These are phyloP conservation scores for Aphanomyces cochlioides DNA, from an alignment of 352 stramenopile genomes.

Conservation along the genomic window DNA sequence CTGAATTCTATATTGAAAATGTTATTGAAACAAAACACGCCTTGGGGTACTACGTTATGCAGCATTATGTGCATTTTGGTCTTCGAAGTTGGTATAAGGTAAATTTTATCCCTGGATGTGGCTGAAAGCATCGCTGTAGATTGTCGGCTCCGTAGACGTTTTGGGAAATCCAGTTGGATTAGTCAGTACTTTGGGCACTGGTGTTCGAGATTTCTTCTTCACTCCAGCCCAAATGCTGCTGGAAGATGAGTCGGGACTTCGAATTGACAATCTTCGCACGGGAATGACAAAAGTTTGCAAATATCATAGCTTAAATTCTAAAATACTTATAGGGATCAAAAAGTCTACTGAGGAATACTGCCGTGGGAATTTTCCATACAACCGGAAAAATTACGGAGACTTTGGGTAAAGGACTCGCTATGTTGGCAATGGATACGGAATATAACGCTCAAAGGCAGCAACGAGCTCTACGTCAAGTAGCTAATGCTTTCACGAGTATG, in stretches of 20 bases:
- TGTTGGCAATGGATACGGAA: constrained; percentile 83
- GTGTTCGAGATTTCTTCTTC: constrained; percentile 94
- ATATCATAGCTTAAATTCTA: background rate
- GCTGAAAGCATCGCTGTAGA: constrained; percentile 30
- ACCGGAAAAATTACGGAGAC: constrained; percentile 87
- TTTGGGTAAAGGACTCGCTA: constrained; percentile 77
- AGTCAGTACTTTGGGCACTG: constrained; percentile 82
- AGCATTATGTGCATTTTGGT: constrained; percentile 83
- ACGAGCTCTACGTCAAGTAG: constrained; percentile 61
- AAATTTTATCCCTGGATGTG: constrained; percentile 2
- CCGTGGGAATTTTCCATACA: constrained; percentile 87
- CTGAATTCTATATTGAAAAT: constrained; percentile 88
- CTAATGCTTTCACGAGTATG: background rate
- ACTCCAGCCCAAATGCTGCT: constrained; percentile 91
- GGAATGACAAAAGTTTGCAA: constrained; percentile 64
- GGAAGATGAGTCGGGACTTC: constrained; percentile 80
- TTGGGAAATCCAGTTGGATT: constrained; percentile 88
- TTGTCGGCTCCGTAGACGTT: constrained; percentile 87
- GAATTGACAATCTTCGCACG: constrained; percentile 82
- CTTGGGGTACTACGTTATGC: constrained; percentile 78
- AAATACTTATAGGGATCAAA: constrained; percentile 57
- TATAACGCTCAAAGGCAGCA: constrained; percentile 82
- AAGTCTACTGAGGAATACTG: constrained; percentile 79
- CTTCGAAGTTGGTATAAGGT: constrained; percentile 75
- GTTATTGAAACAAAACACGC: constrained; percentile 82